A percentile compares a stretch with the other conserved stretches of the same genome.
Conservation (phyloP, 1,284 basidiomycete species). For the Puccinia polysora region DNA sequence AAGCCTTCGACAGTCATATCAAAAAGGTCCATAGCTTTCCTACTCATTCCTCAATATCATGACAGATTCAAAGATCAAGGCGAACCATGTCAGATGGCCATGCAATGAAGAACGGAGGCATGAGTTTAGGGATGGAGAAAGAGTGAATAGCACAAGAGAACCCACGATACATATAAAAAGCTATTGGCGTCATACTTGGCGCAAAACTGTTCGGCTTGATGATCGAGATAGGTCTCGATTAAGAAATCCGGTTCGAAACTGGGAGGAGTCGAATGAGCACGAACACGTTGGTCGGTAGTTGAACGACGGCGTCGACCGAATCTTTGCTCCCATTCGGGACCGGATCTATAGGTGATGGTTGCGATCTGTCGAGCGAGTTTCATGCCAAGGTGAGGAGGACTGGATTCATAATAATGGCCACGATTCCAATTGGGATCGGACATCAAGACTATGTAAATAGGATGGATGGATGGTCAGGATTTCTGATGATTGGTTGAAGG, state of each 20-base stretch:
- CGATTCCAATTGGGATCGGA: conserved; percentile 99
- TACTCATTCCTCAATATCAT: conserved; percentile 51
- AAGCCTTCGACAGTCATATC: conserved; percentile 84
- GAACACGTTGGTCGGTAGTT: conserved; percentile 40
- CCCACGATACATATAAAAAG: conserved; percentile 73
- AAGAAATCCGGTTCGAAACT: conserved; percentile 89
- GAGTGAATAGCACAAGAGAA: neutral
- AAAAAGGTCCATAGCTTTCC: conserved; percentile 99
- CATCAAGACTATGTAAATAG: conserved; percentile 72
- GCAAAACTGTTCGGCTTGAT: conserved; percentile 95
- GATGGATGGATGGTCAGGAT: neutral
- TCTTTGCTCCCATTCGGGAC: conserved; percentile 96
- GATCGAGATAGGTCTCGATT: conserved; percentile 97
- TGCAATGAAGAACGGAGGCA: conserved; percentile 25
- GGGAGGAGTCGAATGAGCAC: conserved; percentile 49
- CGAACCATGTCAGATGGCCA: neutral
- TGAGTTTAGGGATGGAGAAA: neutral
- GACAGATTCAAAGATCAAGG: neutral
- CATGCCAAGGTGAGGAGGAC: conserved; percentile 96
- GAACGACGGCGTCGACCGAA: conserved; percentile 67
- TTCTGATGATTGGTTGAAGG: neutral
- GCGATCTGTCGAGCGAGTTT: conserved; percentile 98
- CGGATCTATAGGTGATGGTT: conserved; percentile 97
- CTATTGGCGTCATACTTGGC: conserved; percentile 99
- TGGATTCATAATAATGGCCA: conserved; percentile 84